These are phyloP conservation scores for Ocimum tenuiflorum DNA, from an alignment of 257 asterid genomes.

Conservation along the genomic window DNA sequence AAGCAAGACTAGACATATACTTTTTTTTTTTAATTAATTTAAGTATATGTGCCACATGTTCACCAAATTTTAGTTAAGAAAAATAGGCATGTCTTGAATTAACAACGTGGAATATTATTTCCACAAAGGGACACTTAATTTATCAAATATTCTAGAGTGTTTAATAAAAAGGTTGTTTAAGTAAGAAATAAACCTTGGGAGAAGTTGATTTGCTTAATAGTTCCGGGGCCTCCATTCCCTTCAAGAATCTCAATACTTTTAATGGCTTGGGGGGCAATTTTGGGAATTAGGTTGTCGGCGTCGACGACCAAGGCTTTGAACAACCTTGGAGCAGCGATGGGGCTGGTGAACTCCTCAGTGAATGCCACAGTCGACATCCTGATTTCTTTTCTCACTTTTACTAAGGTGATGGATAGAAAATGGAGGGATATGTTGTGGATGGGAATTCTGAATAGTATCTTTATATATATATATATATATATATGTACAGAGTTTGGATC, in stretches of 20 bases:
- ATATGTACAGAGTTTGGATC: too few species aligned
- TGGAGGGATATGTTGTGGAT: neutral
- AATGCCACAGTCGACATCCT: conserved; percentile 25
- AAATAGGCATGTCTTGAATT: too few species aligned
- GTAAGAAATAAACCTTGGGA: conserved; percentile 23
- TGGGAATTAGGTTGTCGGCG: conserved; percentile 36
- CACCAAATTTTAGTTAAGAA: too few species aligned
- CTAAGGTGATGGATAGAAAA: neutral
- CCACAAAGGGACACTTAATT: too few species aligned
- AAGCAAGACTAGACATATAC: too few species aligned
- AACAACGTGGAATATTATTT: too few species aligned
- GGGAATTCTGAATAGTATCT: conserved; percentile 11
- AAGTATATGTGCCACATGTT: neutral
- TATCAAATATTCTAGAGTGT: too few species aligned
- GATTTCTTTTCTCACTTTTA: neutral
- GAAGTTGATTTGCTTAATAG: conserved; percentile 39
- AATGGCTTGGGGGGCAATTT: conserved; percentile 35
- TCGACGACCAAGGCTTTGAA: conserved; percentile 40
- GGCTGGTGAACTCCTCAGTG: conserved; percentile 27
- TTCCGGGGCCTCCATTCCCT: conserved; percentile 46
- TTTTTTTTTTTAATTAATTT: neutral
- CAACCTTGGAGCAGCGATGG: conserved; percentile 26
- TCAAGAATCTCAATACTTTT: conserved; percentile 34
- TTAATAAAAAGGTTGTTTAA: neutral
- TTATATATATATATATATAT: conserved; percentile 16